A percentile compares a stretch with the other conserved stretches of the same genome.
Conservation (phyloP, 148 eudicot genomes). For the Chenopodium album region DNA sequence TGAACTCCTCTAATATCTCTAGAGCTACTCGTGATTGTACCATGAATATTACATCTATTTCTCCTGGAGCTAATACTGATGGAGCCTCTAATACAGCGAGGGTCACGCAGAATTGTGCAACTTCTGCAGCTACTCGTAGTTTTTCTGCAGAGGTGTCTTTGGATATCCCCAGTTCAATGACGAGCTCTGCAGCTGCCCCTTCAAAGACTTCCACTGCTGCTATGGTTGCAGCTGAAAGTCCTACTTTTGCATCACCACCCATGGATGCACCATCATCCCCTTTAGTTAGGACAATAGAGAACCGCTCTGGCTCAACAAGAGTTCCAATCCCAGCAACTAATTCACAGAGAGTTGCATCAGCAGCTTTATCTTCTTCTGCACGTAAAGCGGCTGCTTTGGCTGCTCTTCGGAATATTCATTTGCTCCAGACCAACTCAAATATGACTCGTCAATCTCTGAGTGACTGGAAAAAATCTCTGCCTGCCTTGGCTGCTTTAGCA, state of each 20-base stretch:
- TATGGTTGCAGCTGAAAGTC: background rate
- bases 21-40: constrained; percentile 5
- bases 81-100: background rate
- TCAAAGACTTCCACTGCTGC: background rate
- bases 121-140: background rate
- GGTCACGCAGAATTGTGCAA: background rate
- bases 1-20: constrained; percentile 3
- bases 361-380: background rate
- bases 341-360: background rate
- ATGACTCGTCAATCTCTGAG: constrained; percentile 4
- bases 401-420: background rate
- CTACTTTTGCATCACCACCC: background rate
- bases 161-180: background rate
- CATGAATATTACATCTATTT: background rate
- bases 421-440: background rate
- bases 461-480: constrained; percentile 1
- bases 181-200: background rate
- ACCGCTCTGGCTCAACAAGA: constrained; percentile 7
- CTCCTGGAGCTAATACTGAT: background rate
- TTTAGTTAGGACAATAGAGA: background rate
- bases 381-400: constrained; percentile 1
- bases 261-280: background rate
- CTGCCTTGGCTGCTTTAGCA: constrained; percentile 3
- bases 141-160: background rate
- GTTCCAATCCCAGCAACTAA: background rate